phyloP scores from a whole-genome alignment of 2,329 filamentous ascomycete genomes.

The Ceratocystis lukuohia region DNA sequence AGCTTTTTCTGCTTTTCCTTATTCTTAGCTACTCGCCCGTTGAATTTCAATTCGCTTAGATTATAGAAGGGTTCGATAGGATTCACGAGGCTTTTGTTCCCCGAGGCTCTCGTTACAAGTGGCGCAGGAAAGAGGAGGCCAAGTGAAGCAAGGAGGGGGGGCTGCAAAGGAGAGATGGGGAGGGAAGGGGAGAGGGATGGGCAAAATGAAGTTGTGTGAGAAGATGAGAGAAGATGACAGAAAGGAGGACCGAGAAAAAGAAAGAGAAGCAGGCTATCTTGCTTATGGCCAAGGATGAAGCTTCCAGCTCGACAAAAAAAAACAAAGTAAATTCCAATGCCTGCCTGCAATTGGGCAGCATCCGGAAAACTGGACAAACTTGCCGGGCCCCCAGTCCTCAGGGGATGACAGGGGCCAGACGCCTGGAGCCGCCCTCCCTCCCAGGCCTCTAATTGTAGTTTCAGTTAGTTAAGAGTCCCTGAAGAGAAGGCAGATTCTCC shows the following conservation, averaged over 20 bases:
- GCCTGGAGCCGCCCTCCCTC: neutral
- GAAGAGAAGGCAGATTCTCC: neutral
- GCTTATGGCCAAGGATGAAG: constrained; percentile 2
- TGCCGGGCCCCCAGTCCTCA: neutral
- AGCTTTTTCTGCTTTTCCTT: constrained; percentile 3
- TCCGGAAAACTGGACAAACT: constrained; percentile 7
- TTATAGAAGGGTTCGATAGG: neutral
- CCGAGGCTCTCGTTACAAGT: constrained; percentile 3
- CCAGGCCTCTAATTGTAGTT: constrained; percentile 7
- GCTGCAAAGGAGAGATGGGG: neutral
- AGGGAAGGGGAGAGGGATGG: neutral
- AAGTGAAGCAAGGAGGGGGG: neutral
- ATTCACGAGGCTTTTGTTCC: neutral
- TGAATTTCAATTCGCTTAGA: neutral
- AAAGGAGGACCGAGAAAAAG: neutral
- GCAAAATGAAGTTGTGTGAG: neutral
- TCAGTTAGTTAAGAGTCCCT: constrained; percentile 1
- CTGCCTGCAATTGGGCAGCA: constrained; percentile 2
- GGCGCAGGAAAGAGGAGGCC: neutral
- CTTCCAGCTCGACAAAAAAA: constrained; percentile 1
- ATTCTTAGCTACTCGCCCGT: neutral
- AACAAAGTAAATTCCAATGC: constrained; percentile 1
- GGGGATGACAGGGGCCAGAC: neutral
- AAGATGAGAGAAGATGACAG: neutral
- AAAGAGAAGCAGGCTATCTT: neutral